Base-by-base conservation (phyloP, 164 flowering plant genomes). In the Tetrastigma voinierianum region DNA sequence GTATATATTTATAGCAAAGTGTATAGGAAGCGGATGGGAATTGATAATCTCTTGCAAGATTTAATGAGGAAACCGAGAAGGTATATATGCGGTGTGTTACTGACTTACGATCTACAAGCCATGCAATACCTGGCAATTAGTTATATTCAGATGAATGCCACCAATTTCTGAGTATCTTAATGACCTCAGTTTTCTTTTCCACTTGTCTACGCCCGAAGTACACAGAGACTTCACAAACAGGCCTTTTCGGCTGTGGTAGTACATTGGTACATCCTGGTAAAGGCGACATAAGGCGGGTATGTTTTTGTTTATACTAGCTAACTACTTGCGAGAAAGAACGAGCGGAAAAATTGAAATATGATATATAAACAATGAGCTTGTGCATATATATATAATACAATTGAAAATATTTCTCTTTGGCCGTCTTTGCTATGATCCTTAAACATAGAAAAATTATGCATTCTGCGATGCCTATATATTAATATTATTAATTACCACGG, bases 161-260 rank as follows among this genome's bases (percentile, higher is more conserved):
- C n/a, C 73, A 82, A 82, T 72, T 57, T 79, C 72, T 83, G n/a
- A 82, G 17, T 71, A 82, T 66, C 73, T 71, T n/a, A 77, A 81
- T 1, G 60, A 78, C 20, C 17, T 70, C 1, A 59, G 83, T 3
- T 80, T 82, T 43, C 58, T 80, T 11, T 67, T 80, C n/a, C 40
- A 49, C 69, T n/a, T 1, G 57, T n/a, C n/a, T n/a, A n/a, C n/a
- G n/a, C 76, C 25, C 57, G 79, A 73, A 71, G 52, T 70, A 75
- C 72, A 60, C 79, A 15, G 68, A 65, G 17, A 20, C 54, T 6
- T 16, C 79, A n/a, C 14, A 51, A 59, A 3, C 52, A 46, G 55
- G 60, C 65, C 9, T 68, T 79, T 21, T n/a, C n/a, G 62, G 40
- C 8, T 81, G 82, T 66, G 85, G 80, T 25, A 63, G 57, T 21